Base-by-base conservation (phyloP, 2,329 filamentous ascomycete species). In the Alternaria rosae region DNA sequence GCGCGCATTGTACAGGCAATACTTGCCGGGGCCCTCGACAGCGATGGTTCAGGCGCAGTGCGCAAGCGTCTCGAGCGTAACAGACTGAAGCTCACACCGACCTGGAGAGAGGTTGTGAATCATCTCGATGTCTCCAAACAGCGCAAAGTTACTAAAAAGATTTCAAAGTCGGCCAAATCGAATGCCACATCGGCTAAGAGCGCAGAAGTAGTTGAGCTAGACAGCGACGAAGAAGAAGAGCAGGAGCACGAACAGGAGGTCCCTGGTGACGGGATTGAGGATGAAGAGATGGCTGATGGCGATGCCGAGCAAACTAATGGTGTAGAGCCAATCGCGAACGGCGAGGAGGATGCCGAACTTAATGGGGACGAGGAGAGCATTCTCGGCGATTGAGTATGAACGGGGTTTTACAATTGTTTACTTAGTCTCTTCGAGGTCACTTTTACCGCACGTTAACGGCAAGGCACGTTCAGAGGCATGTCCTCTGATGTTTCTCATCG, bases 1-100 rank as follows among this genome's bases (percentile, higher is more conserved):
- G 91, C 89, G 65, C 96, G 95, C 76, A 87, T 97, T 44, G 91
- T 97, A 38, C 86, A 97, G 43, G 91, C 90, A 12, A 89, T 97
- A 21, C 84, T 91, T 10, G 92, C 89, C 20, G 89, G 88, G 55
- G 88, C 93, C 42, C 83, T 97, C 53, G 93, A 96, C 74, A 62
- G 64, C 2, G 65, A 71, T 11, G 82, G 87, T 28, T 67, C 68
- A 7, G 81, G 85, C 11, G 80, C 86, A 26, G 85, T 97, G 35
- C 87, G 87, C 65, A 87, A 88, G 70, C 86, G 93, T 20, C 83
- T 99, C 21, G 85, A 91, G 71, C 86, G 92, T 67, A 97, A 99
- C 80, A 91, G 91, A 75, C 83, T 82, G n/a, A 89, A 88, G 74
- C 85, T 99, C 4, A 95, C 95, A 3, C 83, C 87, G 47, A 97